A percentile compares a stretch with the other conserved stretches of the same genome.
Evolutionary conservation across 2,329 filamentous ascomycete genomes (phyloP).

Genomic region (Orbilia javanica): DNA sequence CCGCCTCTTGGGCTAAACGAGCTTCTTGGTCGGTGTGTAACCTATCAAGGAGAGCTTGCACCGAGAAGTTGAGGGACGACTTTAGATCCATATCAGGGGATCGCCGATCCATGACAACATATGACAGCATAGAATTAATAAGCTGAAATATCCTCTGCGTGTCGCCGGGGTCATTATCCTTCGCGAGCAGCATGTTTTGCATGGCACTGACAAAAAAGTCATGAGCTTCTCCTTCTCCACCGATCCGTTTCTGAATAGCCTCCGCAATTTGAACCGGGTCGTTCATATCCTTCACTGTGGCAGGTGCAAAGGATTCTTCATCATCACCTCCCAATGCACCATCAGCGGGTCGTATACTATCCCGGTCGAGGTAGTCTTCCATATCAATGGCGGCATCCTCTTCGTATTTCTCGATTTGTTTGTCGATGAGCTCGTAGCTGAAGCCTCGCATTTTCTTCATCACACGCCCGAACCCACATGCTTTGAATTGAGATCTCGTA

Average conservation of each 20-base stretch:
- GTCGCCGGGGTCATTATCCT: constrained; percentile 92
- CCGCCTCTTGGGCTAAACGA: constrained; percentile 89
- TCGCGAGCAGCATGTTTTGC: constrained; percentile 92
- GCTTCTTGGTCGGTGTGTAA: constrained; percentile 97
- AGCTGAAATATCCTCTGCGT: constrained; percentile 95
- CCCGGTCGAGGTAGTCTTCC: constrained; percentile 92
- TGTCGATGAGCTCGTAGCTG: constrained; percentile 98
- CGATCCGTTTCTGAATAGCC: constrained; percentile 86
- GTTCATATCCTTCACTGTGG: constrained; percentile 89
- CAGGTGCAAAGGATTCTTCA: constrained; percentile 71
- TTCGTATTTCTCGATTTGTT: constrained; percentile 93
- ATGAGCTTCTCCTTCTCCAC: constrained; percentile 84
- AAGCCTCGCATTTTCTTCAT: constrained; percentile 97
- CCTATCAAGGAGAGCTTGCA: constrained; percentile 94
- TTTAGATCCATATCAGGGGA: constrained; percentile 97
- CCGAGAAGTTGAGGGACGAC: constrained; percentile 96
- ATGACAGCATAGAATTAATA: constrained; percentile 98
- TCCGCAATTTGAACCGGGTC: constrained; percentile 94
- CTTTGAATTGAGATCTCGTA: constrained; percentile 94
- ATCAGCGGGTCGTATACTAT: constrained; percentile 69
- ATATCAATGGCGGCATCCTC: constrained; percentile 98
- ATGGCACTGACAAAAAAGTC: constrained; percentile 97
- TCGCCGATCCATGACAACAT: constrained; percentile 96
- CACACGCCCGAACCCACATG: constrained; percentile 93
- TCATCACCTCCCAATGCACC: constrained; percentile 77